Percentiles rank a stretch among this genome's conserved stretches.
Evolutionary conservation across 73 alveolate genomes (phyloP).

Genomic region (Diophrys sp.): DNA sequence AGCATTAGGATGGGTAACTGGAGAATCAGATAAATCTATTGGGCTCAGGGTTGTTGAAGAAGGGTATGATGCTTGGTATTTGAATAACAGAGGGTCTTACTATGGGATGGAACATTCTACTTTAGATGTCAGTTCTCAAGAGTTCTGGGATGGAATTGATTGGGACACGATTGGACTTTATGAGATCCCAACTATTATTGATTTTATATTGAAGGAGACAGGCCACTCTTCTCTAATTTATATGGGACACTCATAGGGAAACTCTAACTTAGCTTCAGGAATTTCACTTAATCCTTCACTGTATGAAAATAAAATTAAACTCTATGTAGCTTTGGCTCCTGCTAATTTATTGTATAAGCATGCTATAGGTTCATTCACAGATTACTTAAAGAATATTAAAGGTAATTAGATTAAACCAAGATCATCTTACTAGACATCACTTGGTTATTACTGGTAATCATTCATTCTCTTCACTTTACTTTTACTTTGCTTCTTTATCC

Average conservation of each 20-base stretch:
- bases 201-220: background rate
- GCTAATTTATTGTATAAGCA: background rate
- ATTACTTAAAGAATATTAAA: no score
- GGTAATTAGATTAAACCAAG: no score
- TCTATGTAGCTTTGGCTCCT: background rate
- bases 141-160: slow-evolving; percentile 1
- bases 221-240: background rate
- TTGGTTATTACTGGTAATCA: background rate
- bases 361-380: no score
- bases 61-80: background rate
- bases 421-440: no score
- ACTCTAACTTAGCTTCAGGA: background rate
- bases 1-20: background rate
- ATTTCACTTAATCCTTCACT: background rate
- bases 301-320: no score
- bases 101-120: background rate
- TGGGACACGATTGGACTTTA: background rate
- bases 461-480: background rate
- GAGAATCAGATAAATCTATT: background rate
- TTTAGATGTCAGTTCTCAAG: background rate
- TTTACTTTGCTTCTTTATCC: background rate
- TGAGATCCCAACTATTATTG: background rate
- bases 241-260: background rate
- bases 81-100: background rate
- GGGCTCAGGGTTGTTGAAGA: background rate